Base-by-base conservation (phyloP, 1,284 basidiomycete genomes). In the Bothia castanella region DNA sequence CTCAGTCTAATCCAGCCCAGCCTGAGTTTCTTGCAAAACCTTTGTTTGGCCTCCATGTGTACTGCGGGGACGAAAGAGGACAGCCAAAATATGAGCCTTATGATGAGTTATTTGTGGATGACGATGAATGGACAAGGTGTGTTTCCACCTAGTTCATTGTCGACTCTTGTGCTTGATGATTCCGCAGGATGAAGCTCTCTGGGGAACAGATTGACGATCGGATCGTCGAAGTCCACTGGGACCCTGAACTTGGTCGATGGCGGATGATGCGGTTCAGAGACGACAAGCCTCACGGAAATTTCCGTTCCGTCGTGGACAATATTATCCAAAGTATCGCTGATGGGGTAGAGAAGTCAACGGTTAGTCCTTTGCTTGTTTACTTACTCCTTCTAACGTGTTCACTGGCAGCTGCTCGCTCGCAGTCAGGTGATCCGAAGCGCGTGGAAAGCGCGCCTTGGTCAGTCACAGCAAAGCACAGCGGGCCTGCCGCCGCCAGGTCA, bases 221-320 rank as follows among this genome's bases (percentile, higher is more conserved):
- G 9, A 82, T 99, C 43, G 89, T 97, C 25, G 97, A 99, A 67
- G 93, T 95, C 20, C 82, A 84, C 51, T 99, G 97, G 96, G 88
- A 96, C 61, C 56, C 75, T 9, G 65, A 69, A 8, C 58, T 71
- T 16, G 78, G 79, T 37, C 79, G 78, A 45, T 97, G 94, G 93
- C 83, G 83, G 47, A 85, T 92, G 79, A 83, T 97, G 80, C 82
- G 95, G 35, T 94, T 95, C 67, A 73, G 95, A 59, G 84, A 95
- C 62, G 94, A 97, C 71, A 97, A 97, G 67, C 87, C 82, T 4
- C 72, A 92, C 58, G 94, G 89, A 27, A 97, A 97, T 69, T 91
- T 92, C 69, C 80, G 78, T 51, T 78, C 71, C 35, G 84, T 92
- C 47, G 91, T 97, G 39, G 81, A 87, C 49, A 89, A 87, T 59